These are phyloP conservation scores for Aureobasidium musti DNA, from an alignment of 2,329 filamentous ascomycete genomes.

Conservation along the genomic window DNA sequence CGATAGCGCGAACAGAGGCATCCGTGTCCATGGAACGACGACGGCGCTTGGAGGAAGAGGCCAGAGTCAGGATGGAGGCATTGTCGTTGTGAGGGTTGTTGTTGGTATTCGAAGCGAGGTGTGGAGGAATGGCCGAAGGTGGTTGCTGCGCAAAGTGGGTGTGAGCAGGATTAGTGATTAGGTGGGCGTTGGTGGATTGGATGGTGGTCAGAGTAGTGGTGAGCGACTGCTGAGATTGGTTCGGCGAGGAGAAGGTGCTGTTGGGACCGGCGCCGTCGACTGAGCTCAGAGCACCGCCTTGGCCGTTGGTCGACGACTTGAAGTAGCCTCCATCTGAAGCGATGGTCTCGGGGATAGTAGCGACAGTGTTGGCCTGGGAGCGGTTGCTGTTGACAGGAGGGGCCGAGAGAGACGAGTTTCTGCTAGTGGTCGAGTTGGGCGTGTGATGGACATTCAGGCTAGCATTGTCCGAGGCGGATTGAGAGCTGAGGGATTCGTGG, in stretches of 20 bases:
- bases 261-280: slow-evolving; percentile 61
- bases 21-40: slow-evolving; percentile 82
- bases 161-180: slow-evolving; percentile 36
- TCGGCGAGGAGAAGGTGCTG: slow-evolving; percentile 79
- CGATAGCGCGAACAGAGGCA: slow-evolving; percentile 80
- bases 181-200: slow-evolving; percentile 62
- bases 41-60: slow-evolving; percentile 77
- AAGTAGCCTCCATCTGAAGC: slow-evolving; percentile 75
- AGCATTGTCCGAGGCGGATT: slow-evolving; percentile 16
- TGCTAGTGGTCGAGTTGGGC: slow-evolving; percentile 38
- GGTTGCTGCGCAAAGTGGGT: slow-evolving; percentile 32
- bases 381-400: slow-evolving; percentile 56
- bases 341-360: slow-evolving; percentile 77
- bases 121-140: slow-evolving; percentile 14
- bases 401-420: slow-evolving; percentile 17
- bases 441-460: slow-evolving; percentile 22
- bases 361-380: slow-evolving; percentile 75
- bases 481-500: slow-evolving; percentile 45
- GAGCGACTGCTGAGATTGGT: slow-evolving; percentile 75
- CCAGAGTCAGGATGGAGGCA: slow-evolving; percentile 80
- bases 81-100: slow-evolving; percentile 65
- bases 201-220: slow-evolving; percentile 85
- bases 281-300: slow-evolving; percentile 63
- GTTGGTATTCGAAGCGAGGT: slow-evolving; percentile 38
- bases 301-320: slow-evolving; percentile 70